Percentiles rank a stretch among this genome's conserved stretches.
phyloP scores from a whole-genome alignment of 2,329 filamentous ascomycete species.

The Penicillium aurantiogriseum region DNA sequence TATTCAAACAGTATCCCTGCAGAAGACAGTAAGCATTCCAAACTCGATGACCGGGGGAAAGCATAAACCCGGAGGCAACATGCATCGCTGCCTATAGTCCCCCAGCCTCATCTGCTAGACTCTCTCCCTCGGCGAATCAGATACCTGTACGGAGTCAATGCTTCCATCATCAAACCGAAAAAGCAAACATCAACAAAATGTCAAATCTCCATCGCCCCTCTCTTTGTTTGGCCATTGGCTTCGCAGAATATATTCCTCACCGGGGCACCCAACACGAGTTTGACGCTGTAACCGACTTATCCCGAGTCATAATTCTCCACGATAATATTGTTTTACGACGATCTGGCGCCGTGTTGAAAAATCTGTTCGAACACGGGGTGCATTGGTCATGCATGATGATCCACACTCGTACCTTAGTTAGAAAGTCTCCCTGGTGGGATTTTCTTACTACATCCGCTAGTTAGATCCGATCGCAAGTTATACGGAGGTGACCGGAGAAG shows the following conservation, averaged over 20 bases:
- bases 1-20: neutral
- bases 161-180: slow-evolving; percentile 8
- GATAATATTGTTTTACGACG: neutral
- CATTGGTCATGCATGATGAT: slow-evolving; percentile 5
- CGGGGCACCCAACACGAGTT: neutral
- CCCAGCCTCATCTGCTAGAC: slow-evolving; percentile 13
- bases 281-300: slow-evolving; percentile 11
- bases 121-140: slow-evolving; percentile 10
- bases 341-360: neutral
- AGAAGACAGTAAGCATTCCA: neutral
- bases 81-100: slow-evolving; percentile 1
- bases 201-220: slow-evolving; percentile 1
- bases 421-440: neutral
- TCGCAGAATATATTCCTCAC: neutral
- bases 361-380: slow-evolving; percentile 2
- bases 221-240: neutral
- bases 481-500: neutral
- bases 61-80: neutral
- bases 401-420: slow-evolving; percentile 2
- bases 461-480: slow-evolving; percentile 1
- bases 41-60: neutral
- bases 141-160: neutral
- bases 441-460: neutral
- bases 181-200: slow-evolving; percentile 13
- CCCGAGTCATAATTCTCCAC: neutral